These are phyloP conservation scores for Fagus sylvatica DNA, from an alignment of 306 rosid genomes.

Conservation along the genomic window DNA sequence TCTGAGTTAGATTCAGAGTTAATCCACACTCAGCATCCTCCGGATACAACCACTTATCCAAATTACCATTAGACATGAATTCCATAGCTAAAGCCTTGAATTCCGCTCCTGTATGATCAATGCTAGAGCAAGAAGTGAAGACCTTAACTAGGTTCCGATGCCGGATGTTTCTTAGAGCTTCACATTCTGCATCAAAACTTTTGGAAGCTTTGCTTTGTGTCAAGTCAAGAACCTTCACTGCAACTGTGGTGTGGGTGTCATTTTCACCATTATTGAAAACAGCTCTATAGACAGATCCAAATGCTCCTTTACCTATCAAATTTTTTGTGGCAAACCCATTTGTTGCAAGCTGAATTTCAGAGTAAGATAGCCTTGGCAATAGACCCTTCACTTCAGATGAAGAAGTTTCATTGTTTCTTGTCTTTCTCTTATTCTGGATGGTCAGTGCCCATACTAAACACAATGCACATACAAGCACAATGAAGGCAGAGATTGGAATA, in stretches of 20 bases:
- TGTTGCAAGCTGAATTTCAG: too few relatives aligned
- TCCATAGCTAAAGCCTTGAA: slow-evolving; percentile 44
- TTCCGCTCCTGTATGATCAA: slow-evolving; percentile 35
- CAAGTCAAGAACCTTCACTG: slow-evolving; percentile 45
- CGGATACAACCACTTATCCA: slow-evolving; percentile 32
- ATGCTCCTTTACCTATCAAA: too few relatives aligned
- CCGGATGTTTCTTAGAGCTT: slow-evolving; percentile 35
- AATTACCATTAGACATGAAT: slow-evolving; percentile 40
- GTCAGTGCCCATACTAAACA: too few relatives aligned
- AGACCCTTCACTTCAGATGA: too few relatives aligned
- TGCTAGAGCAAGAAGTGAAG: slow-evolving; percentile 37
- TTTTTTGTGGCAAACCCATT: too few relatives aligned
- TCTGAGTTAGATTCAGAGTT: slow-evolving; percentile 29
- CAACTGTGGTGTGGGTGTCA: slow-evolving; percentile 11
- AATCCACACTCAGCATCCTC: slow-evolving; percentile 24
- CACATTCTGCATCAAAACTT: slow-evolving; percentile 45
- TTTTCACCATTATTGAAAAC: too few relatives aligned
- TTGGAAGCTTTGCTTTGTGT: slow-evolving; percentile 34
- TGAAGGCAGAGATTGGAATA: too few relatives aligned
- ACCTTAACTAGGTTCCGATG: slow-evolving; percentile 42
- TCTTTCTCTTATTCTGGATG: too few relatives aligned
- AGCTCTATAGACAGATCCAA: too few relatives aligned
- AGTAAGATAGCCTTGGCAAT: too few relatives aligned
- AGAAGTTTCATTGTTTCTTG: too few relatives aligned
- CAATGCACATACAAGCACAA: too few relatives aligned